Evolutionary conservation across 2,329 filamentous ascomycete species (phyloP), one percentile per base, ranked within the genome.

Genomic region (Ramularia endophylla): DNA sequence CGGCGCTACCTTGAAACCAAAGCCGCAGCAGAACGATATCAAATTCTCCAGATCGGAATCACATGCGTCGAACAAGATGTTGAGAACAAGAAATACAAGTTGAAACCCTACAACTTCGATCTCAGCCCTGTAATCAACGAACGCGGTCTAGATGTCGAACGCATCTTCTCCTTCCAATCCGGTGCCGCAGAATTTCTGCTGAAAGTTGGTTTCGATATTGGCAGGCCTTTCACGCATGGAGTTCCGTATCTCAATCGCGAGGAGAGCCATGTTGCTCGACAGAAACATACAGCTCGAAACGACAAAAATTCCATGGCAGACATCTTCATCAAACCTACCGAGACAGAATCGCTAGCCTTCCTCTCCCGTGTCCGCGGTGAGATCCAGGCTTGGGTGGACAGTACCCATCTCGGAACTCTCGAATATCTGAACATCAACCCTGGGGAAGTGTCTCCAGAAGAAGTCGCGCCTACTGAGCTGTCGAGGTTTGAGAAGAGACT

Each of bases 11-110:
- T 66, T 8, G 79, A 84, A 47, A 69, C 70, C 42, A 81, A 77
- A 56, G 63, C 64, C 19, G 78, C 77, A 2, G 80, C 80, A 3
- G 73, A 81, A 46, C 72, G 70, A 28, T 84, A 79, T 52, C 74
- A 80, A 46, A 74, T 84, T 38, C 64, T 84, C 2, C 81, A 85
- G 56, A 63, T 83, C 40, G 81, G 81, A n/a, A 62, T 85, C 43
- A 84, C 81, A 0, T 75, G 79, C 53, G 77, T 77, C n/a, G 66
- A 68, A 38, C 76, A 83, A 56, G 71, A 80, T 57, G 50, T 56
- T 5, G 61, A 71, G 8, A 70, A 68, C 54, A 72, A 73, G 65
- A 61, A 62, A 48, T 85, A 84, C 54, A 65, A 72, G 5, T 64
- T 80, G 25, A 73, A 73, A 17, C 78, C 81, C 2, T 84, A 80